Percentiles rank a stretch among this genome's conserved stretches.
phyloP scores from a whole-genome alignment of 2,329 filamentous ascomycete genomes.

The Hirsutella rhossiliensis region DNA sequence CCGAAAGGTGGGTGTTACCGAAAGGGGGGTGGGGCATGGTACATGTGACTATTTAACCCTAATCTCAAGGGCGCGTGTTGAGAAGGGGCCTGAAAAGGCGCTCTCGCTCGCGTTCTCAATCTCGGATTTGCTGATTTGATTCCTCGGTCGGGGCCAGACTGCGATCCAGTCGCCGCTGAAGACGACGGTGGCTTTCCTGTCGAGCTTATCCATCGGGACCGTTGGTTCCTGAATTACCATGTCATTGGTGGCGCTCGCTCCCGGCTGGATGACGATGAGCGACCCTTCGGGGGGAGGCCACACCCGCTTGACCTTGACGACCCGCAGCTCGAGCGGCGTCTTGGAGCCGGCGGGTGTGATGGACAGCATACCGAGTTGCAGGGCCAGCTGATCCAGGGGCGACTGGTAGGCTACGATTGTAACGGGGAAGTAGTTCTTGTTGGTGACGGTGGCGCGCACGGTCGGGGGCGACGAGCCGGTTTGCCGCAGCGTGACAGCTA shows the following conservation, averaged over 20 bases:
- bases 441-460: constrained; percentile 23
- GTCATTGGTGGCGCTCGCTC: constrained; percentile 19
- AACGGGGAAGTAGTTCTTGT: constrained; percentile 20
- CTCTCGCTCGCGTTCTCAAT: constrained; percentile 2
- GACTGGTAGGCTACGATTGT: constrained; percentile 26
- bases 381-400: constrained; percentile 22
- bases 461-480: constrained; percentile 19
- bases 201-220: constrained; percentile 20
- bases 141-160: constrained; percentile 17
- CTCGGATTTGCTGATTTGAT: constrained; percentile 8
- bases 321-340: constrained; percentile 17
- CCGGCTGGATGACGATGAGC: constrained; percentile 21
- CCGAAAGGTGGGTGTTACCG: no score
- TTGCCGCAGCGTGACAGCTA: constrained; percentile 19
- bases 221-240: constrained; percentile 18
- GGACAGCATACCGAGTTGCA: constrained; percentile 21
- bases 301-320: constrained; percentile 17
- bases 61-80: neutral
- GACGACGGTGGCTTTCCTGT: constrained; percentile 14
- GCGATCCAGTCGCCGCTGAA: constrained; percentile 22
- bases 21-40: no score
- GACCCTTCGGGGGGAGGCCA: constrained; percentile 22
- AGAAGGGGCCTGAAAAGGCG: neutral
- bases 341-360: constrained; percentile 17
- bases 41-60: neutral